These are phyloP conservation scores for Backusella tuberculispora DNA, from an alignment of 192 early-diverging fungal species.

Conservation along the genomic window DNA sequence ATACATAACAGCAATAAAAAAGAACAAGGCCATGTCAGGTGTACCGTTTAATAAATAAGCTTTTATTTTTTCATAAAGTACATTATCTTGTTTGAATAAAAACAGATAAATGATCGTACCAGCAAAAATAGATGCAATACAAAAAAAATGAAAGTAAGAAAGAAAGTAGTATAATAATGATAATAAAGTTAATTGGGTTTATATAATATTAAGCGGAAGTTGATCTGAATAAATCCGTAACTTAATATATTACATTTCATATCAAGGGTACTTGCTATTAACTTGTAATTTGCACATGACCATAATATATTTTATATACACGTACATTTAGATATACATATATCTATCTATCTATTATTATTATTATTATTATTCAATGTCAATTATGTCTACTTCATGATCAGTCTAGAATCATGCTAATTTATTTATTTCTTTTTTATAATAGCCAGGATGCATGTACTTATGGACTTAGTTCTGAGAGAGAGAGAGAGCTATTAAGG, in stretches of 20 bases:
- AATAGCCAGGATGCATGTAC: too few species aligned
- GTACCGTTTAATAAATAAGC: not conserved
- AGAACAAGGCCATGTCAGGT: not conserved
- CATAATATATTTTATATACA: too few species aligned
- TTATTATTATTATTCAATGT: too few species aligned
- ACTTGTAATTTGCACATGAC: too few species aligned
- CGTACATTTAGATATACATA: too few species aligned
- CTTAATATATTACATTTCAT: not conserved
- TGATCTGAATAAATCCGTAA: not conserved
- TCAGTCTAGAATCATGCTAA: too few species aligned
- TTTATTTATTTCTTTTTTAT: too few species aligned
- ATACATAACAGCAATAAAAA: not conserved
- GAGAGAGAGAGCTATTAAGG: too few species aligned
- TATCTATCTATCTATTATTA: too few species aligned
- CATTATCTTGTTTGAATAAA: not conserved
- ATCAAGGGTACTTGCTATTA: slow-evolving; percentile 3
- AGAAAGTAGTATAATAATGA: not conserved
- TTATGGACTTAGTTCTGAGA: too few species aligned
- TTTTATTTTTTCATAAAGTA: not conserved
- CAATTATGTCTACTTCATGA: too few species aligned
- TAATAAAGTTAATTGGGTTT: not conserved
- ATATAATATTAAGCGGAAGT: slow-evolving; percentile 5
- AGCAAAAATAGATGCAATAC: not conserved
- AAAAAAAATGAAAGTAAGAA: not conserved
- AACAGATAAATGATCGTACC: not conserved